Conservation (phyloP, 495 filamentous ascomycete genomes). For the Astrothelium subdiscretum region DNA sequence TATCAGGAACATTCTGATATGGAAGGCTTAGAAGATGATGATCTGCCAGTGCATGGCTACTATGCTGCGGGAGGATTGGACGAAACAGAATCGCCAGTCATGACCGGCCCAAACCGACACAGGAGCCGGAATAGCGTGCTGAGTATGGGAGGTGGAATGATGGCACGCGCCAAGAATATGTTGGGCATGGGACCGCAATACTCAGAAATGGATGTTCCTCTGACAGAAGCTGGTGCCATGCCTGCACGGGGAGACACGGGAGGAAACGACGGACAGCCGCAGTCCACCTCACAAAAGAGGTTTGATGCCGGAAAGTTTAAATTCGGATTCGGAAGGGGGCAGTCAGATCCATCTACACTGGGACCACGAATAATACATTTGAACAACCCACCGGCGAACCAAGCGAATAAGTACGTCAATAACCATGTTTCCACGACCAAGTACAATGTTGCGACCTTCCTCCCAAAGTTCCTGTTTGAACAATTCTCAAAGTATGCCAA, state of each 20-base stretch:
- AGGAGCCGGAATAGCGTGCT: constrained; percentile 79
- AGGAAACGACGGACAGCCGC: constrained; percentile 23
- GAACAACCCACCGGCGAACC: constrained; percentile 94
- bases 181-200: constrained; percentile 87
- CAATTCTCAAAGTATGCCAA: constrained; percentile 99
- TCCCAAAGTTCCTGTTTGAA: constrained; percentile 96
- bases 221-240: constrained; percentile 64
- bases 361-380: constrained; percentile 90
- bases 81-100: constrained; percentile 36
- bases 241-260: constrained; percentile 29
- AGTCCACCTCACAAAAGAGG: constrained; percentile 38
- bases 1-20: constrained; percentile 85
- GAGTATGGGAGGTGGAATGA: constrained; percentile 70
- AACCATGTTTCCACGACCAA: constrained; percentile 97
- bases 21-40: constrained; percentile 68
- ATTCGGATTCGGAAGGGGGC: constrained; percentile 83
- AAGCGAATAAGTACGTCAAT: constrained; percentile 75
- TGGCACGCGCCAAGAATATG: constrained; percentile 79
- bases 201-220: constrained; percentile 93
- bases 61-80: constrained; percentile 52
- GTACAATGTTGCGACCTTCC: constrained; percentile 90
- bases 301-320: constrained; percentile 67
- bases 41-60: constrained; percentile 51
- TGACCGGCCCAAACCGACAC: constrained; percentile 40
- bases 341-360: constrained; percentile 76